Conservation (phyloP, 2,329 filamentous ascomycete species). For the Mycosphaerella arachidis region DNA sequence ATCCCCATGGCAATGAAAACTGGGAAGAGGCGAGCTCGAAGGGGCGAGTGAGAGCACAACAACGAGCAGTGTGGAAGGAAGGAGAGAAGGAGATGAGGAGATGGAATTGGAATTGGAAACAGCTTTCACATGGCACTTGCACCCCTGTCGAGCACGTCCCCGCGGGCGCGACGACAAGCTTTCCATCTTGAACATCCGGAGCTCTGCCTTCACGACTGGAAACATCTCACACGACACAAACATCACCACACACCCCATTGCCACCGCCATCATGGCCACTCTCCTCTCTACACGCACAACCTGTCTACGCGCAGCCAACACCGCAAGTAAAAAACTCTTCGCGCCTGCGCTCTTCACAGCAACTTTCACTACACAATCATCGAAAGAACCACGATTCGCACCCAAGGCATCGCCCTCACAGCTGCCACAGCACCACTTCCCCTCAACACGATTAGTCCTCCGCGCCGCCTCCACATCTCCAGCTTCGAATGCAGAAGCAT, state of each 20-base stretch:
- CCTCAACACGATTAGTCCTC: not conserved
- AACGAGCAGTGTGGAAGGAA: not conserved
- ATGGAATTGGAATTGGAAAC: not conserved
- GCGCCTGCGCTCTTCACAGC: slow-evolving; percentile 2
- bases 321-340: slow-evolving; percentile 1
- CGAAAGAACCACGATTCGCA: slow-evolving; percentile 3
- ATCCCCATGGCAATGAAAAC: not conserved
- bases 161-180: not conserved
- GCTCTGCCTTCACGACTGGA: not conserved
- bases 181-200: not conserved
- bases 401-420: slow-evolving; percentile 1
- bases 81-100: not conserved
- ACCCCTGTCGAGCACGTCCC: not conserved
- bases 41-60: not conserved
- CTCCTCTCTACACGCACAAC: slow-evolving; percentile 9
- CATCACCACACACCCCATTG: not conserved
- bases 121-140: not conserved
- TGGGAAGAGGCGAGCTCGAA: not conserved
- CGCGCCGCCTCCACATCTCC: slow-evolving; percentile 5
- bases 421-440: not conserved
- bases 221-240: slow-evolving; percentile 1
- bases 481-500: not conserved
- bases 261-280: slow-evolving; percentile 10
- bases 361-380: slow-evolving; percentile 4
- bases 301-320: slow-evolving; percentile 3